A percentile compares a stretch with the other conserved stretches of the same genome.
These are phyloP conservation scores for Coemansia sp. DNA, from an alignment of 192 early-diverging fungal species.

Conservation along the genomic window DNA sequence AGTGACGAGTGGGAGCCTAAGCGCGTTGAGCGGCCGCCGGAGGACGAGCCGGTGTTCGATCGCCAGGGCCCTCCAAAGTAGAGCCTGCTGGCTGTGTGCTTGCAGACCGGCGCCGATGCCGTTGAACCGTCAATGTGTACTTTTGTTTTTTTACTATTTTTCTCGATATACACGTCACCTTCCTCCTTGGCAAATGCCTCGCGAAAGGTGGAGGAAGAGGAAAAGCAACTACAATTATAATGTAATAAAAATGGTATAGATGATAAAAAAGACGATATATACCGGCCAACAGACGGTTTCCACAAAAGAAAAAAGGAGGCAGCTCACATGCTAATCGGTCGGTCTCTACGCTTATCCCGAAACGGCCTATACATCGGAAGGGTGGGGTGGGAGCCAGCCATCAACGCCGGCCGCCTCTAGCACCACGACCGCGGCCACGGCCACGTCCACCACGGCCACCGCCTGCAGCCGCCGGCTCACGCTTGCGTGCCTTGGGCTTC, in stretches of 20 bases:
- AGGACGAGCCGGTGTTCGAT: slow-evolving; percentile 53
- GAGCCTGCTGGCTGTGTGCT: background rate
- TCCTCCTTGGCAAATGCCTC: no score
- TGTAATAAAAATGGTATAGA: background rate
- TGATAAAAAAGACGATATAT: no score
- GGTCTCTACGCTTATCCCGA: no score
- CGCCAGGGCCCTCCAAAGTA: slow-evolving; percentile 20
- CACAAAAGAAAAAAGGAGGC: no score
- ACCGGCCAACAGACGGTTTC: no score
- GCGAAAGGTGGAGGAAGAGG: no score
- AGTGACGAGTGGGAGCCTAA: slow-evolving; percentile 50
- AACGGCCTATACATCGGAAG: no score
- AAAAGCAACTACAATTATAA: background rate
- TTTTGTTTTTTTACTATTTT: background rate
- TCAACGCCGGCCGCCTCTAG: slow-evolving; percentile 60
- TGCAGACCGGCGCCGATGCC: background rate
- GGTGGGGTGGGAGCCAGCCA: no score
- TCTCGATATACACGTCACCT: background rate
- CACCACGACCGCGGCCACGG: slow-evolving; percentile 70
- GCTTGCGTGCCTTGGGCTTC: slow-evolving; percentile 89
- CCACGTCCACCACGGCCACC: slow-evolving; percentile 53
- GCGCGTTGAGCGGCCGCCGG: slow-evolving; percentile 38
- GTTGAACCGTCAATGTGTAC: background rate
- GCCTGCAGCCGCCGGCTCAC: slow-evolving; percentile 48
- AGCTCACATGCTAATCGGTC: no score